phyloP scores from a whole-genome alignment of 306 rosid species.

The Abrus pulchellus region DNA sequence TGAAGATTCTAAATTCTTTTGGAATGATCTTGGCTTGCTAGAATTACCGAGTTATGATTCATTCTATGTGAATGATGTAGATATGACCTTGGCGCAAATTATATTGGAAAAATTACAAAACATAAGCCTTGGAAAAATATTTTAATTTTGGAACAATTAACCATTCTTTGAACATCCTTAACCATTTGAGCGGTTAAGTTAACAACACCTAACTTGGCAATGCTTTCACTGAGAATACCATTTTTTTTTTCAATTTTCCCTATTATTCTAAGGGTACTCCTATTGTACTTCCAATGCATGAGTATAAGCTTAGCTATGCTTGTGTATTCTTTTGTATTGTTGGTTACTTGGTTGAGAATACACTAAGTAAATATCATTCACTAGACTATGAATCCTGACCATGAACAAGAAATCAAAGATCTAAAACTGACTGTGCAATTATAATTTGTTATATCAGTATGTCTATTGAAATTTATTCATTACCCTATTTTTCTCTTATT shows the following conservation, averaged over 20 bases:
- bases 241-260: no score
- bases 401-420: background rate
- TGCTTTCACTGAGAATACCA: background rate
- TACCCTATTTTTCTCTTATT: constrained; percentile 32
- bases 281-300: constrained; percentile 15
- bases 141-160: background rate
- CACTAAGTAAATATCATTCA: background rate
- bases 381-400: background rate
- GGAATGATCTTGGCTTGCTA: constrained; percentile 1
- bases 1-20: background rate
- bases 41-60: background rate
- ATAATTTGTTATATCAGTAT: constrained; percentile 25
- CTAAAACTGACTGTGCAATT: constrained; percentile 26
- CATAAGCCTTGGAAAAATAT: background rate
- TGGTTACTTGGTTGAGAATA: background rate
- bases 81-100: background rate
- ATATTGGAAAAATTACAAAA: constrained; percentile 6
- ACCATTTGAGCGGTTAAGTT: background rate
- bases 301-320: background rate
- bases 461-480: constrained; percentile 19
- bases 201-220: background rate
- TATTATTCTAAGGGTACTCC: background rate
- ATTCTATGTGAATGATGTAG: background rate
- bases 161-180: background rate
- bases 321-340: background rate